Base-by-base conservation (phyloP, 2,329 filamentous ascomycete genomes). In the Bipolaris oryzae region DNA sequence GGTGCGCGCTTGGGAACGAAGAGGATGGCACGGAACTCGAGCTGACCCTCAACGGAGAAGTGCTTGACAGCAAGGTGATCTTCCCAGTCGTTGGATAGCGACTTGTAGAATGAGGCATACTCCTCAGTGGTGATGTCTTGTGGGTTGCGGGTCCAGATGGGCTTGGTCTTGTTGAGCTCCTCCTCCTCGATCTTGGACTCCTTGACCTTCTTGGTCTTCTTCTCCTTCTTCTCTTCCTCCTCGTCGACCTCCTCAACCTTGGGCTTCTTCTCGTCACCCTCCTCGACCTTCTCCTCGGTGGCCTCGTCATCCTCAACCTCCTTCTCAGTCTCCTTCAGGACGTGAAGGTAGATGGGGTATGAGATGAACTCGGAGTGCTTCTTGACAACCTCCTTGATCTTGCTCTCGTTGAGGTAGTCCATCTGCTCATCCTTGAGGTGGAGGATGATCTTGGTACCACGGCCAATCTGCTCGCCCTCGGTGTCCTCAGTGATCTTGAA, bases 341-440 rank as follows among this genome's bases (percentile, higher is more conserved):
- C 93, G 85, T 99, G 95, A 70, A 99, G 94, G 87, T 97, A 99
- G 89, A 99, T 99, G 77, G 95, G 95, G 87, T 99, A 99, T 49
- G 95, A 98, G 85, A 99, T 99, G 87, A 99, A 99, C 85, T 99
- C 95, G 78, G 95, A 98, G 90, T 99, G 95, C 91, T 99, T 99
- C 92, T 98, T 98, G 86, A 99, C 93, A 69, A 99, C 94, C 87
- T 99, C 95, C 91, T 99, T 99, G 86, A 99, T 90, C 87, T 94
- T 95, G 86, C 86, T 86, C 90, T 99, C 95, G 82, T 98, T 96
- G 70, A 98, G 86, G 88, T 96, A 99, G 81, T 98, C 95, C 67
- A 85, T 85, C 87, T 99, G 95, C 88, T 99, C 95, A 73, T 99
- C 95, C 91, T 99, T 99, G 77, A 99, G 86, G 86, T 98, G 91